A percentile compares a stretch with the other conserved stretches of the same genome.
Evolutionary conservation across 176 grass and related monocot genomes (phyloP).

Genomic region (Otatea glauca): DNA sequence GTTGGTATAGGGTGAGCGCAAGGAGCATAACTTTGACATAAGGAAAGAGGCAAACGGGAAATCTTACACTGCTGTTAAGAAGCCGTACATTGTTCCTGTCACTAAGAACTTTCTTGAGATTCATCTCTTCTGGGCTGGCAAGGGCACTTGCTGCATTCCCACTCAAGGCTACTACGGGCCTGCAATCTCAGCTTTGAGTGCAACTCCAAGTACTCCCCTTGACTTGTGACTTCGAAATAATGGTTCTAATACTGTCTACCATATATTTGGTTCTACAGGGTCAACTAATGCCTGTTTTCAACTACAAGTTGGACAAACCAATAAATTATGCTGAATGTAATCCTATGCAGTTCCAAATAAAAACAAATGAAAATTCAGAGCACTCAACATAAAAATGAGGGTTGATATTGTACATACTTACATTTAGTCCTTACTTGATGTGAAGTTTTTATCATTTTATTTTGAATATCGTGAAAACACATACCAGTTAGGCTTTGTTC

Average conservation of each 20-base stretch:
- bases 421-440: neutral
- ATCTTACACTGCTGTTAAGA: constrained; percentile 69
- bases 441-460: neutral
- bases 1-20: constrained; percentile 57
- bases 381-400: neutral
- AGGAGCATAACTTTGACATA: constrained; percentile 83
- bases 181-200: constrained; percentile 82
- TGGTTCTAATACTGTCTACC: neutral
- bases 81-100: constrained; percentile 55
- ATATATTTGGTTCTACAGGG: neutral
- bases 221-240: neutral
- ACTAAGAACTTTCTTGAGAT: constrained; percentile 78
- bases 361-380: constrained; percentile 5
- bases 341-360: neutral
- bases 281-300: neutral
- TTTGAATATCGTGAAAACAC: constrained; percentile 8
- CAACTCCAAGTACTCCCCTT: constrained; percentile 58
- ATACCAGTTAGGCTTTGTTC: constrained; percentile 2
- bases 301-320: neutral
- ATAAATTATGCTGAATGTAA: neutral
- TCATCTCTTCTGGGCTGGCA: constrained; percentile 98
- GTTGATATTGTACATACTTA: neutral
- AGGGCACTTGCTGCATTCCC: constrained; percentile 91
- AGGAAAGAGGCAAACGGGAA: constrained; percentile 61
- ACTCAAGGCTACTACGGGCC: constrained; percentile 77